These are phyloP conservation scores for Yamadazyma takamatsuzukensis DNA, from an alignment of 805 yeast genomes.

Conservation along the genomic window DNA sequence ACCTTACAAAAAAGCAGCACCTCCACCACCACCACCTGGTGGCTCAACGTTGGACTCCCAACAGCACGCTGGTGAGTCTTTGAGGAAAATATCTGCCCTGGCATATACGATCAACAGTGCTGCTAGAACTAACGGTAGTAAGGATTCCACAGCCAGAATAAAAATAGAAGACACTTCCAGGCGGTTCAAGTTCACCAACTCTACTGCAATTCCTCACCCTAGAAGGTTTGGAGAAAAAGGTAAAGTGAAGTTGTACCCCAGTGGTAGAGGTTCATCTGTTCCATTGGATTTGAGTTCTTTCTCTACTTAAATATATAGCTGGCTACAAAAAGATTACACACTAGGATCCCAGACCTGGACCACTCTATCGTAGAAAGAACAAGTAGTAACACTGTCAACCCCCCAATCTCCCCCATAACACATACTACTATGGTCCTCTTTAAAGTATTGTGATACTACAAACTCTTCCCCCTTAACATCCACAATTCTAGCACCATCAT, in stretches of 20 bases:
- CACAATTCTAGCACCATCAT: slow-evolving; percentile 82
- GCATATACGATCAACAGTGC: slow-evolving; percentile 54
- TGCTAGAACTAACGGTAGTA: slow-evolving; percentile 10
- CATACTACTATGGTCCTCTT: slow-evolving; percentile 82
- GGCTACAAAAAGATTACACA: neutral
- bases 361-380: slow-evolving; percentile 87
- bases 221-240: slow-evolving; percentile 63
- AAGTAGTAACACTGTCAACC: slow-evolving; percentile 55
- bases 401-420: slow-evolving; percentile 95
- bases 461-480: slow-evolving; percentile 20
- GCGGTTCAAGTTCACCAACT: slow-evolving; percentile 67
- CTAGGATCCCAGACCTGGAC: slow-evolving; percentile 67
- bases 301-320: slow-evolving; percentile 8
- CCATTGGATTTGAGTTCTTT: slow-evolving; percentile 61
- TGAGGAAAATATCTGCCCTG: slow-evolving; percentile 61
- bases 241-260: slow-evolving; percentile 71
- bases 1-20: slow-evolving; percentile 25
- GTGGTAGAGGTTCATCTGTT: slow-evolving; percentile 92
- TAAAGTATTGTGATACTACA: slow-evolving; percentile 41
- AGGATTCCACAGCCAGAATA: slow-evolving; percentile 19
- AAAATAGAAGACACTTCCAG: slow-evolving; percentile 61
- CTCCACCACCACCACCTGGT: slow-evolving; percentile 24
- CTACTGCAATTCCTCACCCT: slow-evolving; percentile 79
- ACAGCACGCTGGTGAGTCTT: slow-evolving; percentile 45
- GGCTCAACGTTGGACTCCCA: slow-evolving; percentile 31